Evolutionary conservation across 1,284 basidiomycete genomes (phyloP).

Genomic region (Ganoderma sinense): DNA sequence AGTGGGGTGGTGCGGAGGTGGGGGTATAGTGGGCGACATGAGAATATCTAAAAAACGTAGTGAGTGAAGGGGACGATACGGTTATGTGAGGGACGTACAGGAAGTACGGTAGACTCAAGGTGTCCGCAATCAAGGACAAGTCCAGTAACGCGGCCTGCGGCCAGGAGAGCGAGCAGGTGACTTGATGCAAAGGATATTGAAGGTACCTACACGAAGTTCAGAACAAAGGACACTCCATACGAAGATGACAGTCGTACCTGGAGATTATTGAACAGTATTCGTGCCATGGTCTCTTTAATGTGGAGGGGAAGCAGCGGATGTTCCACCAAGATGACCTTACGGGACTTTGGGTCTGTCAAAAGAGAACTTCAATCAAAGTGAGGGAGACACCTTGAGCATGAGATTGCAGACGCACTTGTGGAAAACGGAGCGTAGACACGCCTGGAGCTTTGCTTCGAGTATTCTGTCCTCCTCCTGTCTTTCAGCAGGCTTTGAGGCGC

Average conservation of each 20-base stretch:
- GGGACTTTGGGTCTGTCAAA: conserved; percentile 91
- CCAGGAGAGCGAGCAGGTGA: conserved; percentile 84
- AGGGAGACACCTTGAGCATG: conserved; percentile 18
- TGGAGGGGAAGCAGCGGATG: conserved; percentile 87
- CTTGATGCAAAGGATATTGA: conserved; percentile 93
- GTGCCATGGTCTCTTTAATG: conserved; percentile 89
- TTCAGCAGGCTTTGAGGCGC: conserved; percentile 60
- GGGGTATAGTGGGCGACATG: conserved; percentile 85
- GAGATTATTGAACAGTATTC: conserved; percentile 89
- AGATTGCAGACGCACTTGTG: conserved; percentile 70
- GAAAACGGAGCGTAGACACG: conserved; percentile 79
- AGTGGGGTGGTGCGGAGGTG: conserved; percentile 84
- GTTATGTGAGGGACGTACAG: conserved; percentile 58
- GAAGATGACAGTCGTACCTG: conserved; percentile 59
- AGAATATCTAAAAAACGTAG: conserved; percentile 74
- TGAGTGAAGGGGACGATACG: neutral
- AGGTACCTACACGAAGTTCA: conserved; percentile 67
- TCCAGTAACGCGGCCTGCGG: conserved; percentile 89
- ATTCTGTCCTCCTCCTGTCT: conserved; percentile 76
- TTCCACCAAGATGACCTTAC: conserved; percentile 93
- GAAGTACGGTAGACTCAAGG: conserved; percentile 87
- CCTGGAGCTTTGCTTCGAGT: conserved; percentile 74
- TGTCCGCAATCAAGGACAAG: conserved; percentile 94
- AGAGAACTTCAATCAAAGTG: conserved; percentile 67
- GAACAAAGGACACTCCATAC: conserved; percentile 4